A percentile compares a stretch with the other conserved stretches of the same genome.
Conservation (phyloP, 2,329 filamentous ascomycete genomes). For the Pseudovirgaria hyperparasitica region DNA sequence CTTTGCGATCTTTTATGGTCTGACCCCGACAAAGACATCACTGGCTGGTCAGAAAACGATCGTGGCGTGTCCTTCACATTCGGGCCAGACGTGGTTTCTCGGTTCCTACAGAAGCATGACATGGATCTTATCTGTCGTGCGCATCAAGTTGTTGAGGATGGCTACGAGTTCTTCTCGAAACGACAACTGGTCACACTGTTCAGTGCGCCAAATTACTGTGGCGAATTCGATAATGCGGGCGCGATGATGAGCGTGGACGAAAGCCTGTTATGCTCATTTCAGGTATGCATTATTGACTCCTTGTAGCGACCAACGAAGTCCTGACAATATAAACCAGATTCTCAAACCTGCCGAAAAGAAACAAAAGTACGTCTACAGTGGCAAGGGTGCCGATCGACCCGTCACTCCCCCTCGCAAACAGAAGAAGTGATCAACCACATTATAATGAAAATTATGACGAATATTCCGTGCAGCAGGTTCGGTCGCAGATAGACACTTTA, state of each 20-base stretch:
- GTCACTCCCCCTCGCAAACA: constrained; percentile 59
- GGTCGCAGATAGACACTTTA: constrained; percentile 76
- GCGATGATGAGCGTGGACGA: constrained; percentile 99
- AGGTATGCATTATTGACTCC: constrained; percentile 48
- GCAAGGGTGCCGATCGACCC: constrained; percentile 57
- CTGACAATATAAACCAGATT: constrained; percentile 47
- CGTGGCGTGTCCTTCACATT: constrained; percentile 98
- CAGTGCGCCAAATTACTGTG: constrained; percentile 97
- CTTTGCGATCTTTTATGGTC: constrained; percentile 98
- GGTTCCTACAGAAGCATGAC: constrained; percentile 97
- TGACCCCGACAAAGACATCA: constrained; percentile 98
- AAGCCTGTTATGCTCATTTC: constrained; percentile 96
- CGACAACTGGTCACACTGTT: constrained; percentile 94
- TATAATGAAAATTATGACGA: constrained; percentile 27
- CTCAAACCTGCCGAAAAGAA: constrained; percentile 99
- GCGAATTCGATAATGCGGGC: constrained; percentile 97
- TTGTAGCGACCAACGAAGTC: background rate
- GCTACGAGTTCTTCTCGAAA: constrained; percentile 99
- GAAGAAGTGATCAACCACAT: constrained; percentile 43
- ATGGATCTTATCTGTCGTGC: constrained; percentile 99
- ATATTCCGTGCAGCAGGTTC: constrained; percentile 70
- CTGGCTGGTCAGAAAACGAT: constrained; percentile 98
- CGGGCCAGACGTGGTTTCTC: constrained; percentile 89
- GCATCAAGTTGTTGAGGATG: constrained; percentile 97
- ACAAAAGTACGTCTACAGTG: constrained; percentile 93